Base-by-base conservation (phyloP, 805 yeast species). In the Blastobotrys mokoenaii region DNA sequence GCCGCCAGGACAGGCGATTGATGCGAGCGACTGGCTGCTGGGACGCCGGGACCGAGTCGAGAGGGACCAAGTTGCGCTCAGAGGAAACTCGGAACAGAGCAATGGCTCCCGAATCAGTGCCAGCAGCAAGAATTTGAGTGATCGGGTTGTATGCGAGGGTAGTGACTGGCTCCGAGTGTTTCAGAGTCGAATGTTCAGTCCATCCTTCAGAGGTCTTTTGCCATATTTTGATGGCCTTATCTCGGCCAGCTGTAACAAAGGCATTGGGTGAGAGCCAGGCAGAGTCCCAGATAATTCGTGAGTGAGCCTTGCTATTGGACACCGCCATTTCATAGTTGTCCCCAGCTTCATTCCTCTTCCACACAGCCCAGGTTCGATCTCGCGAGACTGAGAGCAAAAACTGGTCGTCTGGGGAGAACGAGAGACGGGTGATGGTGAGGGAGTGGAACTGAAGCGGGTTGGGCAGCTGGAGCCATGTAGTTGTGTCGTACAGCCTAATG, bases 231-330 rank as follows among this genome's bases (percentile, higher is more conserved):
- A 89, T 61, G 2, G 79, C 73, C 57, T 81, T 84, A 62, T 93
- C 98, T 62, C 98, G 77, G 2, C 95, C 82, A 0, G 82, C 94
- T 0, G 97, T 89, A 12, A 84, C 72, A 57, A 90, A 89, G 10
- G 51, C 52, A 18, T 34, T 22, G 31, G 39, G 42, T 3, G 88
- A 86, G 0, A 80, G 68, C 96, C 97, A 93, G 33, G 84, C 76
- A 60, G 90, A 81, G 66, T 93, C 97, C 98, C 98, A 94, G 37
- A 93, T 77, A 55, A 93, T 90, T 63, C 97, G 77, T 1, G 82
- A 64, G 59, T 94, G 99, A 0, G 96, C 96, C 60, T 83, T 86
- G 31, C 76, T 76, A 45, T 74, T 71, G 15, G 65, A 53, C 38
- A 47, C 48, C 25, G 54, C 58, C 45, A 77, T 62, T 15, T 64